Evolutionary conservation across 106 monocot genomes (phyloP).

Genomic region (Cymbidium sinense): DNA sequence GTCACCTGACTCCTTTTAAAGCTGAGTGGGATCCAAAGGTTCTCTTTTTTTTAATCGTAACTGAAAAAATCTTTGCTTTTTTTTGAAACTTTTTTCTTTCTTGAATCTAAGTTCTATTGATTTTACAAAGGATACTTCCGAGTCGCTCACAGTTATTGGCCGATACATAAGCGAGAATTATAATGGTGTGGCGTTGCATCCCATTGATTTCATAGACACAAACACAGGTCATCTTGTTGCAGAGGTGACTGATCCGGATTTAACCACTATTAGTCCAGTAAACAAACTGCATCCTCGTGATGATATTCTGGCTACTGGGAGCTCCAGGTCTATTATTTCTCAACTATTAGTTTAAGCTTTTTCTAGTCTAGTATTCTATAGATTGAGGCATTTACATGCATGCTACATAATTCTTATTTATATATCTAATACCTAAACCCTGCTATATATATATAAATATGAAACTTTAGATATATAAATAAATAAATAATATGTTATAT

Average conservation of each 20-base stretch:
- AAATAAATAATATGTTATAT: too few species aligned
- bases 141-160: constrained; percentile 81
- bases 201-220: constrained; percentile 89
- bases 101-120: constrained; percentile 7
- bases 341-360: not conserved
- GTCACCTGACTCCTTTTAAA: constrained; percentile 84
- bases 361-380: too few species aligned
- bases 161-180: constrained; percentile 97
- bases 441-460: too few species aligned
- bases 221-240: constrained; percentile 71
- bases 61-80: not conserved
- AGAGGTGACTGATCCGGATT: constrained; percentile 71
- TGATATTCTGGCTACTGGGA: constrained; percentile 83
- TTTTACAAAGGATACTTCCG: constrained; percentile 58
- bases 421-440: too few species aligned
- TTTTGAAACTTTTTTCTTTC: not conserved
- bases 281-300: constrained; percentile 89
- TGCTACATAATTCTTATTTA: too few species aligned
- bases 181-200: constrained; percentile 82
- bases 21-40: constrained; percentile 99
- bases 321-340: constrained; percentile 56
- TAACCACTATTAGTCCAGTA: constrained; percentile 88
- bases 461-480: too few species aligned
- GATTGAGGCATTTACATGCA: too few species aligned
- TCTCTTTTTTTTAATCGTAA: not conserved